Evolutionary conservation across 768 basidiomycete genomes (phyloP).

Genomic region (Suillus americanus): DNA sequence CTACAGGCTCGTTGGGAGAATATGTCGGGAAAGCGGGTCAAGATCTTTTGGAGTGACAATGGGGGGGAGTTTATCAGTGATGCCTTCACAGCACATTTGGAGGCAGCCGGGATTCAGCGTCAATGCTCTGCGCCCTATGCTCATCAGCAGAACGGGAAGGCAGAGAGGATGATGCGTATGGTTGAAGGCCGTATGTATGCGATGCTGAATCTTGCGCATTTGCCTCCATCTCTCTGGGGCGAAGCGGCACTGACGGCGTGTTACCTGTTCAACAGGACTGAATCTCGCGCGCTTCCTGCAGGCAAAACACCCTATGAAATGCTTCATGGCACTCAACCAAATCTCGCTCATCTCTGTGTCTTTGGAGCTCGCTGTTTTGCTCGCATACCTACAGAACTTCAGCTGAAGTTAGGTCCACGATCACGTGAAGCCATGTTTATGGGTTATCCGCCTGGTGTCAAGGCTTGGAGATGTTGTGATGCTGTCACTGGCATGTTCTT

Average conservation of each 20-base stretch:
- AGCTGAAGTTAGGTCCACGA: too few relatives aligned
- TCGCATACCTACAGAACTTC: neutral
- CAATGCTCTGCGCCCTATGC: neutral
- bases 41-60: too few relatives aligned
- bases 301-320: neutral
- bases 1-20: neutral
- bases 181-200: neutral
- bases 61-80: neutral
- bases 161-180: neutral
- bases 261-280: neutral
- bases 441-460: neutral
- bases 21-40: neutral
- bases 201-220: neutral
- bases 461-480: neutral
- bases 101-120: neutral
- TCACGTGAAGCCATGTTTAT: neutral
- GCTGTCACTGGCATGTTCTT: too few relatives aligned
- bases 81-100: rapidly evolving
- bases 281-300: neutral
- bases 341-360: too few relatives aligned
- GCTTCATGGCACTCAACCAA: neutral
- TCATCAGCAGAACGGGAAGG: neutral
- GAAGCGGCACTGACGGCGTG: neutral
- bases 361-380: neutral
- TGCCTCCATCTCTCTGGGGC: neutral